Evolutionary conservation across 164 flowering plant genomes (phyloP).

Genomic region (Kingdonia uniflora): DNA sequence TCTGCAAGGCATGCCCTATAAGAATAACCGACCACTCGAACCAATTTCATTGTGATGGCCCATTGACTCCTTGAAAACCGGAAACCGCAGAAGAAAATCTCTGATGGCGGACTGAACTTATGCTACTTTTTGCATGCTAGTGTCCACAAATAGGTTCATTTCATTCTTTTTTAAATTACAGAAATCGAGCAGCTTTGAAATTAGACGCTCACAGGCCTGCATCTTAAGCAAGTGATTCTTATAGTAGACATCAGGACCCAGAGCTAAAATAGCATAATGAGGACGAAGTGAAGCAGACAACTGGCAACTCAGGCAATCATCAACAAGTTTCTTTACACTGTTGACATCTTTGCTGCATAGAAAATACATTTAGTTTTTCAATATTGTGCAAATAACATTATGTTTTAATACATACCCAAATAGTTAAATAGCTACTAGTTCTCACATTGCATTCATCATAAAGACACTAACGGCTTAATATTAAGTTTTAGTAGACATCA

Average conservation of each 20-base stretch:
- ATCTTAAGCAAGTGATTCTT: conserved; percentile 10
- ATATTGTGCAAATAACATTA: too few relatives aligned
- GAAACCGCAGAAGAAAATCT: conserved; percentile 77
- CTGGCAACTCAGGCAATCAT: conserved; percentile 42
- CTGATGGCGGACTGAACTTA: conserved; percentile 54
- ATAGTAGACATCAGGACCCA: conserved; percentile 4
- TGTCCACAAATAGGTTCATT: conserved; percentile 78
- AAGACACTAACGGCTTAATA: too few relatives aligned
- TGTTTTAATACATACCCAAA: too few relatives aligned
- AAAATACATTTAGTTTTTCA: neutral
- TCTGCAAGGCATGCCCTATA: conserved; percentile 96
- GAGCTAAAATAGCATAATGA: conserved; percentile 3
- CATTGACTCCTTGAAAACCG: conserved; percentile 86
- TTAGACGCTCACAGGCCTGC: conserved; percentile 14
- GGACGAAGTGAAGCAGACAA: neutral
- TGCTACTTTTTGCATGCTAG: conserved; percentile 80
- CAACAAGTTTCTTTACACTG: conserved; percentile 90
- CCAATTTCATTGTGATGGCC: conserved; percentile 60
- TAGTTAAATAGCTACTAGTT: too few relatives aligned
- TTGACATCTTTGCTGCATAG: conserved; percentile 89
- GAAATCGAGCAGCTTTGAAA: conserved; percentile 55
- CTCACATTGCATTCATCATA: too few relatives aligned
- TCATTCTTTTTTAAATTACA: conserved; percentile 78
- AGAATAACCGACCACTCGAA: conserved; percentile 83
- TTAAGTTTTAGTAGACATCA: too few relatives aligned